Evolutionary conservation across 495 filamentous ascomycete genomes (phyloP), one percentile per base, ranked within the genome.

Genomic region (Pyrenopolyporus hunteri): DNA sequence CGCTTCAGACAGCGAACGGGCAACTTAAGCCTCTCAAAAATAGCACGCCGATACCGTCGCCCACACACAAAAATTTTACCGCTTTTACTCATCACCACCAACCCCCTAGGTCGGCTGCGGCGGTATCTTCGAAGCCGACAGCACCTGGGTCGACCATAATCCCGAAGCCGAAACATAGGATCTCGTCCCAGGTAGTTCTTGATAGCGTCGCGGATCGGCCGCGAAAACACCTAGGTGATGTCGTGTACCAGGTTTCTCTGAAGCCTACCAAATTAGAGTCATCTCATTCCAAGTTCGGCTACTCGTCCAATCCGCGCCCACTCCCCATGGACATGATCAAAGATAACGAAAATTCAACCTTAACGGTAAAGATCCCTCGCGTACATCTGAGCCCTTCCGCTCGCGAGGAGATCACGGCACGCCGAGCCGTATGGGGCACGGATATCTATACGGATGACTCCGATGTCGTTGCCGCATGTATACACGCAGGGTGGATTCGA

Each of bases 361-460:
- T 94, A 63, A 95, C 91, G 4, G 76, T 98, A 45, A 89, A 92
- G 36, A 87, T 98, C 4, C 89, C 92, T 2, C 85, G 90, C 13
- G 84, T 87, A 60, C 90, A 92, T 65, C 81, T 99, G 20, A 82
- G 79, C 11, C 70, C 82, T 1, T 73, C 76, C 4, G 82, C 86
- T 28, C 84, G 92, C 6, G 88, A 92, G 69, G 91, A 94, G 64
- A 91, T 98, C 61, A 93, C 90, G 16, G 74, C 82, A 5, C 81
- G 87, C 10, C 83, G 89, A 36, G 87, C 89, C 1, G 73, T 98
- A 2, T 98, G 93, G 93, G 94, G 94, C 7, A 93, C 91, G 0
- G 91, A 92, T 14, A 80, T 98, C 4, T 98, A 98, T 71, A 96
- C 92, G 0, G 95, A 98, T 64, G 95, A 98, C 75, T 96, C 92